Base-by-base conservation (phyloP, 345 rosid species). In the Salix brachista region DNA sequence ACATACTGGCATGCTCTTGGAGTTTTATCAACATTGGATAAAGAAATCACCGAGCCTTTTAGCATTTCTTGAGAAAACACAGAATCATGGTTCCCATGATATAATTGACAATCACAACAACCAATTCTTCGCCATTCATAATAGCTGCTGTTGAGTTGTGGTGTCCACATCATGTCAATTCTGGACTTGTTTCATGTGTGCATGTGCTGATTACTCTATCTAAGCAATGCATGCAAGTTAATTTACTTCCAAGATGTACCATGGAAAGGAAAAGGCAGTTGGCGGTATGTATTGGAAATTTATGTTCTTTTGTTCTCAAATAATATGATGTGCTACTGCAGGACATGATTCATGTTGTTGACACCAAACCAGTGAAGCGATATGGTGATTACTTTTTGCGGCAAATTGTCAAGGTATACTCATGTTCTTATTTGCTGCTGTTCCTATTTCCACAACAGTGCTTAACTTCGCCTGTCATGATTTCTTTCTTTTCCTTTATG, bases 311-410 rank as follows among this genome's bases (percentile, higher is more conserved):
- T 37, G 8, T 60, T 8, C 68, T 71, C 54, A 39, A 65, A 19
- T 77, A 21, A 71, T 34, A 34, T 19, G 2, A 50, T 48, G 28
- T 72, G 34, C 72, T 46, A 78, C 69, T 88, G 81, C 89, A 96
- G 99, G 96, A 96, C 84, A 92, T 92, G 92, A 78, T 96, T 70
- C 91, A 84, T 18, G 94, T 96, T 23, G 90, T 85, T 28, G 98
- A 93, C 54, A 88, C 92, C 70, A 96, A 91, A 81, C 87, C 94
- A 0, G 85, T 83, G 75, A 96, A 94, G 84, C 87, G 71, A 37
- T 90, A 89, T 70, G 95, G 98, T 2, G 99, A 96, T 83, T 91
- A 86, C 93, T 94, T 91, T 85, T 82, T 96, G 88, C 85, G 99
- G 82, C 98, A 93, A 83, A 88, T 94, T 88, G 95, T 89, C 61